phyloP scores from a whole-genome alignment of 75 land plant genomes.

The Sequoia sempervirens region DNA sequence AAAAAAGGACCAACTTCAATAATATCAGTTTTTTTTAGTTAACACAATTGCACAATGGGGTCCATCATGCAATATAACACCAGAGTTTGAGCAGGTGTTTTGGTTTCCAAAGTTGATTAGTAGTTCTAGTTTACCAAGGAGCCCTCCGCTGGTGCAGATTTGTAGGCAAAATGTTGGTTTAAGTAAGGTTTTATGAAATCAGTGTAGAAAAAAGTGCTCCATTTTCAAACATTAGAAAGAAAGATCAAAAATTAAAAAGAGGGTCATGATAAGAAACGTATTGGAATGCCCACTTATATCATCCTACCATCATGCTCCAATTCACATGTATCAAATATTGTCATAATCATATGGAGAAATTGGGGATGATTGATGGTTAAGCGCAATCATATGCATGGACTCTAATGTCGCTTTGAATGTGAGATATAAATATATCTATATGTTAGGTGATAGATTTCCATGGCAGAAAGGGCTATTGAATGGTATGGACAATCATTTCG shows the following conservation, averaged over 20 bases:
- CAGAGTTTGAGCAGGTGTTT: not conserved
- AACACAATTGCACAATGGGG: not conserved
- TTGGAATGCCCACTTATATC: conserved; percentile 7
- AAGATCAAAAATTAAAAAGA: too few relatives aligned
- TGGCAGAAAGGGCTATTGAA: not conserved
- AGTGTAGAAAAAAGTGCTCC: not conserved
- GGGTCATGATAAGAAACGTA: not conserved
- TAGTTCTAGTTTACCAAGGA: not conserved
- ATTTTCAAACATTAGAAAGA: not conserved
- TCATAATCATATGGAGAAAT: conserved; percentile 3
- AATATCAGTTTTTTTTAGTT: too few relatives aligned
- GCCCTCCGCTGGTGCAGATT: not conserved
- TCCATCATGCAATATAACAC: not conserved
- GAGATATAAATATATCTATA: not conserved
- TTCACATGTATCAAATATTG: not conserved
- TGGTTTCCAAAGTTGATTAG: not conserved
- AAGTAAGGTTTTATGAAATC: not conserved
- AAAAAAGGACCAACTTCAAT: too few relatives aligned
- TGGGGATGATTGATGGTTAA: conserved; percentile 5
- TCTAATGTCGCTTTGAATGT: not conserved
- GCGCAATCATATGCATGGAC: not conserved
- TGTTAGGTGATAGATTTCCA: not conserved
- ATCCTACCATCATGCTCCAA: not conserved
- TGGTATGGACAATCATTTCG: not conserved
- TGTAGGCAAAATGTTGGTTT: not conserved